Evolutionary conservation across 805 yeast genomes (phyloP), one percentile per base, ranked within the genome.

Genomic region (Spathaspora gorwiae): DNA sequence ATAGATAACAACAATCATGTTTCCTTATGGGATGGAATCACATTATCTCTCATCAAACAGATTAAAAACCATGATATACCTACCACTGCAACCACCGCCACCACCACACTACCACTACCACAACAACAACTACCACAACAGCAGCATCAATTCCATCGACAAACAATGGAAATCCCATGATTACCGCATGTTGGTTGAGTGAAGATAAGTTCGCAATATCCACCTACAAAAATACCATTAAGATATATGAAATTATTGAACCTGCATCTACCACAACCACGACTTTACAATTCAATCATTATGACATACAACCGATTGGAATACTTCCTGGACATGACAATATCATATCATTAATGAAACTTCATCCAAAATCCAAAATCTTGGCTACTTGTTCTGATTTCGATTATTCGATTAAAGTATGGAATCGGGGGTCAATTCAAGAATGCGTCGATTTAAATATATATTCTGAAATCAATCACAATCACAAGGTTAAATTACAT

Each of bases 351-450:
- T 64, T 65, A 5, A 66, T 90, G 4, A 60, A 67, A 29, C 87
- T 84, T 58, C 81, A 83, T 54, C 48, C 57, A 5, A 60, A 62
- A 2, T 67, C 73, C 12, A 79, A 79, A 52, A 61, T 84, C 29
- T 66, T 90, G 35, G 81, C 89, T 3, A 80, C 90, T 2, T 82
- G 87, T 7, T 81, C 95, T 1, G 95, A 87, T 57, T 54, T 43
- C 24, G 97, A 90, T 59, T 75, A 78, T 45, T 69, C 77, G 0
- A 73, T 90, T 7, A 77, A 87, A 53, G 69, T 89, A 15, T 90
- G 96, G 96, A 78, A 75, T 55, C 84, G 89, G 33, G 75, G 75
- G 26, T 76, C 81, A 30, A 65, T 78, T 24, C 78, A 78, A 47
- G 75, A 80, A 27, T 64, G 75, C 32, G 75, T 64, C 30, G 70